phyloP scores from a whole-genome alignment of 805 yeast genomes.

The Scheffersomyces stipitis region DNA sequence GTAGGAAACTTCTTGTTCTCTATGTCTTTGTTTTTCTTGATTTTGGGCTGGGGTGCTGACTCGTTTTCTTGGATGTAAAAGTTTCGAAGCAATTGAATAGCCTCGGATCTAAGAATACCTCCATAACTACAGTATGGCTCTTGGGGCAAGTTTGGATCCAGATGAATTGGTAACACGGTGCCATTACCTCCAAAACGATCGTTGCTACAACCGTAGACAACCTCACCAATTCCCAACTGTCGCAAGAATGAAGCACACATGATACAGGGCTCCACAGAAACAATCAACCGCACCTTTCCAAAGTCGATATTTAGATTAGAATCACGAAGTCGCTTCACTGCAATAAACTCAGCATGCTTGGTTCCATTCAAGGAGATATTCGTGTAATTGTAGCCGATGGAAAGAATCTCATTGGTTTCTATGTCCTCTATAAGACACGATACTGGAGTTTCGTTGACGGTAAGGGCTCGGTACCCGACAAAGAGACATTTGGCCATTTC shows the following conservation, averaged over 20 bases:
- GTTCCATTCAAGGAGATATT: slow-evolving; percentile 84
- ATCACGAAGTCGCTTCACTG: slow-evolving; percentile 48
- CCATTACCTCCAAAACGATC: slow-evolving; percentile 98
- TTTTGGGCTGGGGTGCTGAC: slow-evolving; percentile 78
- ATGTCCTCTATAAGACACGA: slow-evolving; percentile 62
- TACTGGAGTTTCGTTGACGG: slow-evolving; percentile 76
- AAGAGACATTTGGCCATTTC: slow-evolving; percentile 54
- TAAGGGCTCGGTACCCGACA: slow-evolving; percentile 64
- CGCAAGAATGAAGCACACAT: slow-evolving; percentile 95
- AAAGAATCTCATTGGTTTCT: slow-evolving; percentile 50
- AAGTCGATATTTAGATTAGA: slow-evolving; percentile 34
- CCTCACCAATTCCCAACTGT: slow-evolving; percentile 71
- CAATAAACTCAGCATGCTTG: slow-evolving; percentile 89
- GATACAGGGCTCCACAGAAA: slow-evolving; percentile 96
- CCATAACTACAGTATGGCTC: slow-evolving; percentile 61
- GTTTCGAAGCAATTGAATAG: slow-evolving; percentile 73
- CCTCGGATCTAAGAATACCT: slow-evolving; percentile 78
- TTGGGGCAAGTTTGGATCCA: slow-evolving; percentile 16
- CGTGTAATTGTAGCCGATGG: slow-evolving; percentile 83
- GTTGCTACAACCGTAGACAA: slow-evolving; percentile 90
- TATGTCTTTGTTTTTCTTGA: slow-evolving; percentile 65
- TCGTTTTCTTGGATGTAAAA: slow-evolving; percentile 86
- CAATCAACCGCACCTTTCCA: slow-evolving; percentile 68
- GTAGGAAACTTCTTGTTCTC: slow-evolving; percentile 59
- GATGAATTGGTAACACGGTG: slow-evolving; percentile 60